Evolutionary conservation across 2,329 filamentous ascomycete species (phyloP).

Genomic region (Massarina eburnea): DNA sequence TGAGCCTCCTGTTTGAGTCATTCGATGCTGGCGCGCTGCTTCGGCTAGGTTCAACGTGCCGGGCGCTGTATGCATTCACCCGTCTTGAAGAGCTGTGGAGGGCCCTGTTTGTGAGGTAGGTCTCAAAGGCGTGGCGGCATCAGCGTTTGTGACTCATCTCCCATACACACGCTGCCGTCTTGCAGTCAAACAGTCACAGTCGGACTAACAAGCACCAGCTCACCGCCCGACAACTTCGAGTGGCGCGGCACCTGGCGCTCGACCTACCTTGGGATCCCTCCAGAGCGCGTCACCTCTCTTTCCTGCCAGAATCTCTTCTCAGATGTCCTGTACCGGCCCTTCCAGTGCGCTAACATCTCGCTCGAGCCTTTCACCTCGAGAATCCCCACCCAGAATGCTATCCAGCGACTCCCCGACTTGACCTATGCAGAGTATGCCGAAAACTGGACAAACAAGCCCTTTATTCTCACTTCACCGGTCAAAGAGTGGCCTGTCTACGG

Average conservation of each 20-base stretch:
- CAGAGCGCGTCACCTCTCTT: constrained; percentile 58
- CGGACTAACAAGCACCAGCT: constrained; percentile 37
- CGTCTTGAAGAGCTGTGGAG: constrained; percentile 89
- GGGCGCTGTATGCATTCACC: constrained; percentile 82
- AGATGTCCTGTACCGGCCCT: constrained; percentile 86
- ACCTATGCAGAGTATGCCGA: constrained; percentile 72
- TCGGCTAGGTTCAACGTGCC: constrained; percentile 74
- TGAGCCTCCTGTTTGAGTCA: constrained; percentile 73
- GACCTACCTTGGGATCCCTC: constrained; percentile 67
- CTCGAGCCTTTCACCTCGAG: constrained; percentile 66
- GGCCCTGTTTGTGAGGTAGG: constrained; percentile 79
- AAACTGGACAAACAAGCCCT: constrained; percentile 77
- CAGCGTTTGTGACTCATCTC: constrained; percentile 14
- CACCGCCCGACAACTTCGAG: constrained; percentile 50
- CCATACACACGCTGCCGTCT: neutral
- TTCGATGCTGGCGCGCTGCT: constrained; percentile 66
- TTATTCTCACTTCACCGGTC: constrained; percentile 82
- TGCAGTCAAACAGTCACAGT: constrained; percentile 2
- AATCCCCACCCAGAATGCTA: constrained; percentile 75
- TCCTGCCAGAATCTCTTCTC: constrained; percentile 82
- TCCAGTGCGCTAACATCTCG: constrained; percentile 78
- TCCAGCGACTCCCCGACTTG: constrained; percentile 69
- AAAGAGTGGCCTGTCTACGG: constrained; percentile 77
- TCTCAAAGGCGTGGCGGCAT: neutral
- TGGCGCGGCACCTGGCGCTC: constrained; percentile 88